Evolutionary conservation across 2,329 filamentous ascomycete species (phyloP).

Genomic region (Phyllosticta capitalensis): DNA sequence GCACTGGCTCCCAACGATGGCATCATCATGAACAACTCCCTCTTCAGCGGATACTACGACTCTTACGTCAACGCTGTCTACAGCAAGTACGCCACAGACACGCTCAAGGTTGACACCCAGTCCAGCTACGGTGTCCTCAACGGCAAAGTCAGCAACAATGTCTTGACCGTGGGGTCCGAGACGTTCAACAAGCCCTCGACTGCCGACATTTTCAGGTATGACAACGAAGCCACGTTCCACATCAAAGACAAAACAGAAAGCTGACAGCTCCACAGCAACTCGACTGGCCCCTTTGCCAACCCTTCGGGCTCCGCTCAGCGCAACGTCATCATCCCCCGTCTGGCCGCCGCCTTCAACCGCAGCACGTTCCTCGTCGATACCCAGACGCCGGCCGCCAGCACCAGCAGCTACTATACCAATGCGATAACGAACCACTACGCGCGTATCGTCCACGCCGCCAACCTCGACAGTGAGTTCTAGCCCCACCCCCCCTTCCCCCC

Average conservation of each 20-base stretch:
- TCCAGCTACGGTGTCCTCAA: constrained; percentile 44
- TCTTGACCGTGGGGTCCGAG: constrained; percentile 34
- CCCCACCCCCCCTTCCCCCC: no score
- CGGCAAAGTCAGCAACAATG: constrained; percentile 37
- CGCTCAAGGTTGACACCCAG: constrained; percentile 56
- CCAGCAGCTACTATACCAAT: constrained; percentile 25
- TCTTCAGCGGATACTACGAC: constrained; percentile 44
- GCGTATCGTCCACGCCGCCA: constrained; percentile 50
- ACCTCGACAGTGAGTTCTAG: constrained; percentile 53
- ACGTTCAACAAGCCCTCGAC: constrained; percentile 12
- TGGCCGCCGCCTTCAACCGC: constrained; percentile 67
- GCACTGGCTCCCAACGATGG: constrained; percentile 38
- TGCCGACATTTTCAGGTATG: constrained; percentile 55
- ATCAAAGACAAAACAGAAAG: background rate
- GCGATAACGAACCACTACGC: constrained; percentile 47
- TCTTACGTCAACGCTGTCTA: constrained; percentile 45
- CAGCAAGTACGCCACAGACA: constrained; percentile 34
- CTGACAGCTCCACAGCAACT: constrained; percentile 19
- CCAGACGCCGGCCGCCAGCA: constrained; percentile 29
- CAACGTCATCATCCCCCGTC: constrained; percentile 58
- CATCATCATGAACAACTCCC: constrained; percentile 34
- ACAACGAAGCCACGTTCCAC: background rate
- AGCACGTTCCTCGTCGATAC: constrained; percentile 51
- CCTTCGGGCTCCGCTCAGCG: constrained; percentile 30
- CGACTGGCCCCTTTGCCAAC: constrained; percentile 50